These are phyloP conservation scores for Oryza nivara DNA, from an alignment of 176 grass and related monocot species.

Conservation along the genomic window DNA sequence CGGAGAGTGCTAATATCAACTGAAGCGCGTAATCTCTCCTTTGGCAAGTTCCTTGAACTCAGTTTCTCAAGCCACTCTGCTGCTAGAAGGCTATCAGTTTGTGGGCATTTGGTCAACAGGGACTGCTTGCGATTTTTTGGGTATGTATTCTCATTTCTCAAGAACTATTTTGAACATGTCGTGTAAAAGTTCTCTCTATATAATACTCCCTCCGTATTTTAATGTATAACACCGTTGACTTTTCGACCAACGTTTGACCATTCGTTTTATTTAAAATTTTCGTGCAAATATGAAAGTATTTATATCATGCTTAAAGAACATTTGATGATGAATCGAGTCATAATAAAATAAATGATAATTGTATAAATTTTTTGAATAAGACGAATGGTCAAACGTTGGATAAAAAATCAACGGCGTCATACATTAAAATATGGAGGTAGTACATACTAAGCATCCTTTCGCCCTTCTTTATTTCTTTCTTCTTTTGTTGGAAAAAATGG, in stretches of 20 bases:
- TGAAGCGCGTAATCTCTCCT: slow-evolving; percentile 76
- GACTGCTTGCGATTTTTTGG: slow-evolving; percentile 94
- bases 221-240: too few relatives aligned
- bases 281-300: too few relatives aligned
- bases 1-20: slow-evolving; percentile 68
- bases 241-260: too few relatives aligned
- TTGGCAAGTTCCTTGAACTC: slow-evolving; percentile 95
- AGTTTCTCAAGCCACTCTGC: slow-evolving; percentile 93
- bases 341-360: too few relatives aligned
- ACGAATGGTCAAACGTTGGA: too few relatives aligned
- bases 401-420: too few relatives aligned
- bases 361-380: too few relatives aligned
- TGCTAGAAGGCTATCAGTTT: slow-evolving; percentile 72
- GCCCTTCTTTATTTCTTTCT: background rate
- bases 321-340: too few relatives aligned
- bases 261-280: too few relatives aligned
- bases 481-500: background rate
- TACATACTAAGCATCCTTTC: background rate
- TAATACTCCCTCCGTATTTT: background rate
- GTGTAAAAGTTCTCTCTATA: background rate
- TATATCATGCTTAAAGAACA: too few relatives aligned
- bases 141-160: slow-evolving; percentile 40
- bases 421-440: too few relatives aligned
- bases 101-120: slow-evolving; percentile 83
- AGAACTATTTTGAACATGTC: background rate